Conservation (phyloP, 2,329 filamentous ascomycete genomes). For the Stachybotrys echinatus region DNA sequence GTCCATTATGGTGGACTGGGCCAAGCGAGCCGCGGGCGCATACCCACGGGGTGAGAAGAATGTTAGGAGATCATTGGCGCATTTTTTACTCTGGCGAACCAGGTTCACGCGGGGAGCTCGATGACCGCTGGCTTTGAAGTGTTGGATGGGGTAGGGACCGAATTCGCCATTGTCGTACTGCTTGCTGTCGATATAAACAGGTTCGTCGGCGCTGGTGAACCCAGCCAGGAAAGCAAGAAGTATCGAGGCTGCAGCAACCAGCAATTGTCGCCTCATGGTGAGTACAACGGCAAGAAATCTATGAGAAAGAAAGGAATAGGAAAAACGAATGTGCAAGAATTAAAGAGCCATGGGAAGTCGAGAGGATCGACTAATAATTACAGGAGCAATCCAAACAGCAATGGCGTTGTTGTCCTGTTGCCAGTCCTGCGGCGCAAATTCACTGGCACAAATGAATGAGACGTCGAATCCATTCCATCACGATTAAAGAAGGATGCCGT, state of each 20-base stretch:
- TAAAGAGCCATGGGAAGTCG: too few species aligned
- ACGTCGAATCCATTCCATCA: too few species aligned
- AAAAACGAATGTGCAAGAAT: background rate
- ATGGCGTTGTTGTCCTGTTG: too few species aligned
- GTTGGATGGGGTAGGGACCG: slow-evolving; percentile 17
- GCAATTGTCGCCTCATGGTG: too few species aligned
- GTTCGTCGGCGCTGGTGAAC: slow-evolving; percentile 2
- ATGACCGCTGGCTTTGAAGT: slow-evolving; percentile 5
- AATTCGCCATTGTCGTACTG: slow-evolving; percentile 17
- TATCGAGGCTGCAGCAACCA: too few species aligned
- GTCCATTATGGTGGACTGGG: slow-evolving; percentile 35
- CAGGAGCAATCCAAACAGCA: too few species aligned
- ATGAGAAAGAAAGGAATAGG: background rate
- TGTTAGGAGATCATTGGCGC: slow-evolving; percentile 23
- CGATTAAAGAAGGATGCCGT: too few species aligned
- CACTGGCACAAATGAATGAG: too few species aligned
- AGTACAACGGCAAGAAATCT: too few species aligned
- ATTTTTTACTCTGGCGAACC: slow-evolving; percentile 17
- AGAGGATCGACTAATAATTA: too few species aligned
- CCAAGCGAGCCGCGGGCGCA: slow-evolving; percentile 18
- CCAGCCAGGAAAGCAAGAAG: background rate
- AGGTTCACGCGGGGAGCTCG: slow-evolving; percentile 22
- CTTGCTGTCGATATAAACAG: slow-evolving; percentile 4
- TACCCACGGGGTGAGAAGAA: slow-evolving; percentile 26
- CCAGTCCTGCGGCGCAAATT: too few species aligned